These are phyloP conservation scores for Gymnopus androsaceus DNA, from an alignment of 1,284 basidiomycete genomes.

Conservation along the genomic window DNA sequence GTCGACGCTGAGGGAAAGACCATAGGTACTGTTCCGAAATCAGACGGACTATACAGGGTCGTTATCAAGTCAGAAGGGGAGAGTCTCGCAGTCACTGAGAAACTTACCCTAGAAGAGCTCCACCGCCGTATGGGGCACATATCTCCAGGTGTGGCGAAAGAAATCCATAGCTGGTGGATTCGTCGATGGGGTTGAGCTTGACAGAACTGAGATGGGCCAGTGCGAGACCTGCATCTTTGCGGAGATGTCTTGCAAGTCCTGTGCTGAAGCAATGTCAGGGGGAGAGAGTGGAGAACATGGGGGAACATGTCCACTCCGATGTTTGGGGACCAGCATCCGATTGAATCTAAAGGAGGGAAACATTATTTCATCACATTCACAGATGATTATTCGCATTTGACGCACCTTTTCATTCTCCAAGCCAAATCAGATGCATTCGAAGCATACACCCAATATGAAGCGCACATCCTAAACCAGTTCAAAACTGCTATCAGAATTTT, in stretches of 20 bases:
- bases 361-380: conserved; percentile 27
- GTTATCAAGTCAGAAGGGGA: background rate
- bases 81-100: conserved; percentile 1
- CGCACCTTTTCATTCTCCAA: conserved; percentile 22
- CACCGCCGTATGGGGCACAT: conserved; percentile 24
- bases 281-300: conserved; percentile 19
- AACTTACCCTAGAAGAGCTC: conserved; percentile 13
- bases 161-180: conserved; percentile 16
- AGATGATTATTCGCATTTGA: conserved; percentile 25
- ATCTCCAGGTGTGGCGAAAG: conserved; percentile 9
- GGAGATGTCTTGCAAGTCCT: conserved; percentile 29
- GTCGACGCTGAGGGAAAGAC: background rate
- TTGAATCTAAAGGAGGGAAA: conserved; percentile 24
- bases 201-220: background rate
- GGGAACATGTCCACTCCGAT: conserved; percentile 35
- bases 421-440: conserved; percentile 24
- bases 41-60: conserved; percentile 15
- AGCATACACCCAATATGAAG: conserved; percentile 19
- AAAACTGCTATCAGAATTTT: conserved; percentile 18
- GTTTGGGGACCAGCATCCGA: conserved; percentile 39
- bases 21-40: conserved; percentile 12
- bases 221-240: conserved; percentile 32
- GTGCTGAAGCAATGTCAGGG: conserved; percentile 30
- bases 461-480: conserved; percentile 14
- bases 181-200: conserved; percentile 18